These are phyloP conservation scores for Paecilomyces sp. DNA, from an alignment of 2,329 filamentous ascomycete species.

Conservation along the genomic window DNA sequence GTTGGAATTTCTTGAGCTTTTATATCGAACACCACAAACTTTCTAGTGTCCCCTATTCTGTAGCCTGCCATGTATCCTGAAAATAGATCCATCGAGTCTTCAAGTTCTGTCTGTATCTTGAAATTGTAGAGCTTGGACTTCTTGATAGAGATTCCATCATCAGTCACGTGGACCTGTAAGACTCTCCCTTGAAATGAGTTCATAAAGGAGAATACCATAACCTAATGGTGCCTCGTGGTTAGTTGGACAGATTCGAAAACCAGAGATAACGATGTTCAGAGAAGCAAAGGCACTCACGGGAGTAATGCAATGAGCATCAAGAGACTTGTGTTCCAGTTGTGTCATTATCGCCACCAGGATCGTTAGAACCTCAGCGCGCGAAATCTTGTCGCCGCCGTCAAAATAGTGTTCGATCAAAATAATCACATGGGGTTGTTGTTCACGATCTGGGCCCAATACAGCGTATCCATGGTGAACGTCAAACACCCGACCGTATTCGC, in stretches of 20 bases:
- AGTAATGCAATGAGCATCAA: not conserved
- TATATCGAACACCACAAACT: no score
- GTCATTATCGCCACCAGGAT: not conserved
- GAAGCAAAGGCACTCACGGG: not conserved
- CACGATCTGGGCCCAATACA: not conserved
- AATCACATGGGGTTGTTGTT: not conserved
- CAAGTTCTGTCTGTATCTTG: not conserved
- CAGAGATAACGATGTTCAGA: not conserved
- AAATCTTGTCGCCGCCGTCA: not conserved
- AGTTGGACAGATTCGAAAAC: not conserved
- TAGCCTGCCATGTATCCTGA: not conserved
- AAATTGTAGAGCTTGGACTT: not conserved
- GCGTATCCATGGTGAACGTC: not conserved
- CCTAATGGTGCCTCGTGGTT: not conserved
- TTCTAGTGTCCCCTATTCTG: not conserved
- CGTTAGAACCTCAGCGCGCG: not conserved
- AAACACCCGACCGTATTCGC: not conserved
- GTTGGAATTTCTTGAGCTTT: no score
- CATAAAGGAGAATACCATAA: not conserved
- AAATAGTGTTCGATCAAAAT: not conserved
- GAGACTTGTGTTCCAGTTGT: not conserved
- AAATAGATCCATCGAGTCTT: not conserved
- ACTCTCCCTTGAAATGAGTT: not conserved
- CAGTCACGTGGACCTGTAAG: not conserved
- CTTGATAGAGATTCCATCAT: not conserved